Base-by-base conservation (phyloP, 2,329 filamentous ascomycete species). In the Diplocarpon rosae region DNA sequence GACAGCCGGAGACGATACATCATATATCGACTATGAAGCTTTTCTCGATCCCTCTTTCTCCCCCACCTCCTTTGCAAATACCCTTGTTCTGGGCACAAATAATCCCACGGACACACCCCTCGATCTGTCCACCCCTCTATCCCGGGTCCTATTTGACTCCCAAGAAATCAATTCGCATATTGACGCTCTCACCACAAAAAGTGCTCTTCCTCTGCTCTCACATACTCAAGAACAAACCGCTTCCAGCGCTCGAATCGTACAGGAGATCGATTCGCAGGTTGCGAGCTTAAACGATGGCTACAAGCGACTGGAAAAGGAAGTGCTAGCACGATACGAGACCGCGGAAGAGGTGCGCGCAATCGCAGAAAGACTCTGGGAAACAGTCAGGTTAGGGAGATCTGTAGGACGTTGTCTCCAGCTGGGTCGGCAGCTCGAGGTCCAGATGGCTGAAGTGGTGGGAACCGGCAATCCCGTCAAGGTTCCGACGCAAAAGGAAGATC, bases 81-180 rank as follows among this genome's bases (percentile, higher is more conserved):
- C 78, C 20, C 79, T 98, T 47, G 85, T 96, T 39, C 78, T 89
- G 46, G 75, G 81, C 32, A 96, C 90, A 44, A 96, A 96, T 70
- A 94, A 95, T 66, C 74, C 87, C 47, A 85, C 83, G 54, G 92
- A 96, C 66, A 82, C 82, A 1, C 84, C 87, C 6, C 76, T 96
- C 57, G 92, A 98, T 64, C 83, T 98, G 46, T 90, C 88, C 5
- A 96, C 92, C 13, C 90, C 92, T 2, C 75, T 98, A 38, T 95
- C 89, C 5, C 80, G 87, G 43, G 89, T 95, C 5, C 78, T 96
- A 6, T 98, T 98, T 66, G 92, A 98, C 65, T 82, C 92, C 2
- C 92, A 96, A 62, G 92, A 96, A 65, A 83, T 98, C 53, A 90
- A 96, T 66, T 94, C 89, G 0, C 88, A 94, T 62, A 95, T 98